Evolutionary conservation across 768 basidiomycete genomes (phyloP).

Genomic region (Astraeus odoratus): DNA sequence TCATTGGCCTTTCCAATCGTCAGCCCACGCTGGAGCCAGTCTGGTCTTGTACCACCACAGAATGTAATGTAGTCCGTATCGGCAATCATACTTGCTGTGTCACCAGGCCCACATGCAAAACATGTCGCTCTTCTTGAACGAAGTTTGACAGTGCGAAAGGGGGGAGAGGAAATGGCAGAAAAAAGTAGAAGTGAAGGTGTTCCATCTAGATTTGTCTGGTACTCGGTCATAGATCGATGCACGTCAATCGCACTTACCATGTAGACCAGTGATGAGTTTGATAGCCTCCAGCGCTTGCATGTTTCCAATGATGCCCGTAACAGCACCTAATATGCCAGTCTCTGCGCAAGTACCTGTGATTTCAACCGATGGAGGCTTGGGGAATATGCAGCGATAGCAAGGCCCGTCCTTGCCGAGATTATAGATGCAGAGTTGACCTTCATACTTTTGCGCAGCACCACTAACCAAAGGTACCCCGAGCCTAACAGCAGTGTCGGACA

Average conservation of each 20-base stretch:
- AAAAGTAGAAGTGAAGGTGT: constrained; percentile 66
- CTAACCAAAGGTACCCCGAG: constrained; percentile 81
- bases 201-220: constrained; percentile 35
- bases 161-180: constrained; percentile 59
- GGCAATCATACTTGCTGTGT: constrained; percentile 40
- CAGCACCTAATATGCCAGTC: constrained; percentile 79
- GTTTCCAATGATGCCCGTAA: constrained; percentile 85
- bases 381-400: constrained; percentile 94
- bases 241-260: constrained; percentile 37
- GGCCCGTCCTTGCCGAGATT: constrained; percentile 66
- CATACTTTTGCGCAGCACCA: constrained; percentile 84
- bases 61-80: constrained; percentile 78
- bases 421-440: constrained; percentile 76
- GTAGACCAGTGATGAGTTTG: constrained; percentile 64
- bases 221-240: constrained; percentile 1
- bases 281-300: constrained; percentile 87
- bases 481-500: constrained; percentile 78
- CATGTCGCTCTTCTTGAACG: constrained; percentile 66
- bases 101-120: constrained; percentile 61
- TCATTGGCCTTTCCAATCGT: constrained; percentile 31
- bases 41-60: constrained; percentile 67
- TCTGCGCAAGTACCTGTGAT: constrained; percentile 78
- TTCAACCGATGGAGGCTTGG: constrained; percentile 62
- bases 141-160: constrained; percentile 82
- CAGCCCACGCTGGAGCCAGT: constrained; percentile 57